Base-by-base conservation (phyloP, 2,329 filamentous ascomycete species). In the Ceratocystis destructans region DNA sequence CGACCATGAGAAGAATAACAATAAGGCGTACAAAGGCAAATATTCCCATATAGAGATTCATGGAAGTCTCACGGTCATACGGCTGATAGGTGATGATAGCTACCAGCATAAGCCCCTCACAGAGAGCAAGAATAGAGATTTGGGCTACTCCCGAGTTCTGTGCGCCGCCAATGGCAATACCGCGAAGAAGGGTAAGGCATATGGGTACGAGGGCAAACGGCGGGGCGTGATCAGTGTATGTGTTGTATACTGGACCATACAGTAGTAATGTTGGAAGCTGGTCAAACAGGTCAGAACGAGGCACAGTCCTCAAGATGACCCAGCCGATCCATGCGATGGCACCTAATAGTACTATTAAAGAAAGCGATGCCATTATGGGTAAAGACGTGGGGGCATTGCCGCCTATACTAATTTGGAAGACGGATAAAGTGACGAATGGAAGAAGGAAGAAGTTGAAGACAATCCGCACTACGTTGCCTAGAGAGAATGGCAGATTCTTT, bases 231-330 rank as follows among this genome's bases (percentile, higher is more conserved):
- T 99, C 94, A 28, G 89, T 94, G 74, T 96, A 97, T 0, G 94
- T 99, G 76, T 99, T 99, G 76, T 99, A 99, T 6, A 99, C 79
- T 4, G 94, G 90, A 0, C 94, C 94, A 71, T 96, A 97, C 0
- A 90, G 82, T 1, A 99, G 80, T 7, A 97, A 86, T 0, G 90
- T 96, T 5, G 90, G 86, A 62, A 99, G 80, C 72, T 97, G 91
- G 75, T 99, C 94, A 74, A 96, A 99, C 8, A 99, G 80, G 70
- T 90, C 88, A 1, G 90, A 88, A 68, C 91, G 87, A 5, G 92
- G 92, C 69, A 88, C 86, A 0, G 90, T 94, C 28, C 80, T 84
- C 66, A 87, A 85, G 71, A 97, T 93, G 63, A 96, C 80, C 72
- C 84, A 85, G 61, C 96, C 83, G 31, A 96, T 83, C 86, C 91